Base-by-base conservation (phyloP, 75 land plant species). In the Sequoia sempervirens region DNA sequence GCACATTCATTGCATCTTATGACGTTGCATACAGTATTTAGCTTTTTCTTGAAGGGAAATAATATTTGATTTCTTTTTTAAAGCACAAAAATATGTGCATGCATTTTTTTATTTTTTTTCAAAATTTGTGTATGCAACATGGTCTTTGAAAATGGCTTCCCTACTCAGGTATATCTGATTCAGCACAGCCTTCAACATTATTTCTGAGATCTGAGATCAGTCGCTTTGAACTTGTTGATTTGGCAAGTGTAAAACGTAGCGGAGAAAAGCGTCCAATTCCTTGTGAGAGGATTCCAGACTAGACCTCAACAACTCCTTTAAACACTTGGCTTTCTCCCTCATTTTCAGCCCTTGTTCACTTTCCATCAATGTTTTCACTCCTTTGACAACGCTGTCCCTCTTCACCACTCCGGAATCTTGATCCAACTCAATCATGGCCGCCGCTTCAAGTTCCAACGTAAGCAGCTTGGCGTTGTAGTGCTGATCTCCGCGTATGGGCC, bases 401-500 rank as follows among this genome's bases (percentile, higher is more conserved):
- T 41, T 85, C 64, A 89, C 87, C 85, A 30, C 78, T 26, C 53
- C 75, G 0, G 64, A 80, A 37, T 41, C 34, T 37, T 46, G 88
- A 15, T 40, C 79, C 32, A 40, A 8, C 2, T 75, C 75, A 18
- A 75, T 26, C 73, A 80, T 56, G 75, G 34, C 72, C 14, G 90
- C 92, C 52, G 74, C 81, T 66, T 80, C 54, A 14, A 91, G 87
- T 15, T 84, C 73, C 2, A 26, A 15, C 40, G 83, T 81, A 17
- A 91, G 76, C 83, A 89, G 40, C 87, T 81, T 85, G 23, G 91
- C 89, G 79, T 87, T 86, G 83, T 82, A 61, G 69, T 61, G 61
- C 72, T 91, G 92, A 80, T 91, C 92, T 2, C 87, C 92, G 38
- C 83, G 79, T 0, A 89, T 75, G 34, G 92, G 91, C 92, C 90